These are phyloP conservation scores for Cystobasidium pallidum DNA, from an alignment of 1,284 basidiomycete species.

Conservation along the genomic window DNA sequence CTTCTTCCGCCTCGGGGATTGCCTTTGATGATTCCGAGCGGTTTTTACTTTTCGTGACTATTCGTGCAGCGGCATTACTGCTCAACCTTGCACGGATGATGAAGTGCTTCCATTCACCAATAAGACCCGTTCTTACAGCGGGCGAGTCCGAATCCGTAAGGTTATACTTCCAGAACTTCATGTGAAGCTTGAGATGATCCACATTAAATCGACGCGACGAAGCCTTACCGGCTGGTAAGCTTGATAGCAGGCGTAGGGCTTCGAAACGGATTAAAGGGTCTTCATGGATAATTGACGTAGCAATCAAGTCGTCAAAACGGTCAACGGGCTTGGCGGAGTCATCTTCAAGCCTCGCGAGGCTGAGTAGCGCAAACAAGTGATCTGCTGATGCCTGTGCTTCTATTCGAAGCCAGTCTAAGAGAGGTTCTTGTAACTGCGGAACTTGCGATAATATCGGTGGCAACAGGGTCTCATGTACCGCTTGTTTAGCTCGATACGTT, in stretches of 20 bases:
- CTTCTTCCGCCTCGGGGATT: not conserved
- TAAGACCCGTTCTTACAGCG: slow-evolving; percentile 28
- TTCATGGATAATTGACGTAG: slow-evolving; percentile 15
- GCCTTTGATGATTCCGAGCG: not conserved
- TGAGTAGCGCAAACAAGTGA: slow-evolving; percentile 13
- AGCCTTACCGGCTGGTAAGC: slow-evolving; percentile 14
- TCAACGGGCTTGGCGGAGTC: not conserved
- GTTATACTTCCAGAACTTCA: slow-evolving; percentile 34
- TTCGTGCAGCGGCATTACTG: slow-evolving; percentile 11
- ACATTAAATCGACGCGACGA: slow-evolving; percentile 2
- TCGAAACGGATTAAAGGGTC: slow-evolving; percentile 35
- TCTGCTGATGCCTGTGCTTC: not conserved
- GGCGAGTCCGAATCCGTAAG: slow-evolving; percentile 37
- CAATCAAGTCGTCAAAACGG: slow-evolving; percentile 11
- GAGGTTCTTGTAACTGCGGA: not conserved
- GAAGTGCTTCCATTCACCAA: slow-evolving; percentile 40
- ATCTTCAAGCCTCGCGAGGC: slow-evolving; percentile 6
- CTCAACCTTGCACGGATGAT: slow-evolving; percentile 18
- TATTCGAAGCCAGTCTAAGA: slow-evolving; percentile 3
- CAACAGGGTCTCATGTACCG: slow-evolving; percentile 28
- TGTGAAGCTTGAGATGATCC: slow-evolving; percentile 24
- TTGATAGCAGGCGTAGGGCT: slow-evolving; percentile 10
- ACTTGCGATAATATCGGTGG: slow-evolving; percentile 27
- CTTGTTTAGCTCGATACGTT: slow-evolving; percentile 3
- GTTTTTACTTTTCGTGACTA: slow-evolving; percentile 12